Base-by-base conservation (phyloP, 345 rosid genomes). In the Citrus inodora region DNA sequence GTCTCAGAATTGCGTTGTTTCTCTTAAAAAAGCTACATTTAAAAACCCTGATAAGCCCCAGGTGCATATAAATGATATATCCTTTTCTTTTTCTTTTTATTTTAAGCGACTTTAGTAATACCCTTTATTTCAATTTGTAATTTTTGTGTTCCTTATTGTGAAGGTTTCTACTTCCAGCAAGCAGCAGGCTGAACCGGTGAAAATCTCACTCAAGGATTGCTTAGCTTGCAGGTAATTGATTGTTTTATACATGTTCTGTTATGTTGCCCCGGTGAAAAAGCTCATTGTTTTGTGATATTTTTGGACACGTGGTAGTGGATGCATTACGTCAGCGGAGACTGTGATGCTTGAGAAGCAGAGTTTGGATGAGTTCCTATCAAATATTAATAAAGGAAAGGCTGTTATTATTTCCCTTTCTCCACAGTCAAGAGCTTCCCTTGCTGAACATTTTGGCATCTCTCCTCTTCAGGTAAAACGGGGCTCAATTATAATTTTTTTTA, bases 301-400 rank as follows among this genome's bases (percentile, higher is more conserved):
- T 46, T 78, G 56, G 61, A 53, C n/a, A 35, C 19, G 7, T 14
- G 87, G 81, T 81, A 96, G 99, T 71, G 99, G 98, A 38, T 94
- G 98, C 85, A 92, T 96, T 62, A 94, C 99, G 11, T 90, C 98
- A 5, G 99, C 98, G 0, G 98, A 96, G 86, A 89, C 98, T 0
- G 92, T 94, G 73, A 90, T 96, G 98, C 98, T 96, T 16, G 98
- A 96, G 94, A 96, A 94, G 86, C 98, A 96, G 80, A 93, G 98
- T 86, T 87, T 88, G 83, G 94, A 90, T 27, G 99, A 91, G 81
- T 96, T 96, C 74, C 87, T 96, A 67, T 88, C 92, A 32, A 89
- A 89, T 58, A 83, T 96, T 55, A 78, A 83, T 76, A 87, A 86
- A 76, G 88, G 90, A 76, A 95, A 88, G 74, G 80, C 87, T 13